phyloP scores from a whole-genome alignment of 352 stramenopile species.

The Aphanomyces astaci region DNA sequence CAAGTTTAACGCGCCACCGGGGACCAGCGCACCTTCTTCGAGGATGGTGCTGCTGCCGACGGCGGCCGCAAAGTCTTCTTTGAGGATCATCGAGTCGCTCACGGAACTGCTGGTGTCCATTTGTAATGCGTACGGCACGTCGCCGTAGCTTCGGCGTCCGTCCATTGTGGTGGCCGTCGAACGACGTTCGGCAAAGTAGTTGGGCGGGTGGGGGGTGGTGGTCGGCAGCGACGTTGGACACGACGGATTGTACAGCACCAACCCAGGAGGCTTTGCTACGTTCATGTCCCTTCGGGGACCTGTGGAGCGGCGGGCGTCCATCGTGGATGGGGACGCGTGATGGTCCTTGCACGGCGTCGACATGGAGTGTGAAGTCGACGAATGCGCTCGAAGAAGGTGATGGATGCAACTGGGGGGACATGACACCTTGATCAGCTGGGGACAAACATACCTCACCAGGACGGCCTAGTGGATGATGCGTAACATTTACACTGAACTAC shows the following conservation, averaged over 20 bases:
- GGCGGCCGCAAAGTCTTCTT: neutral
- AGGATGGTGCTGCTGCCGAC: neutral
- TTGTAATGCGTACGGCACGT: neutral
- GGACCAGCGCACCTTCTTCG: conserved; percentile 36
- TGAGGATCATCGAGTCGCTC: neutral
- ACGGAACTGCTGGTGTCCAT: neutral
- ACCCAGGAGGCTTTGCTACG: neutral
- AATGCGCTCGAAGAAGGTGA: too few species aligned
- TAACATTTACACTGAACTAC: too few species aligned
- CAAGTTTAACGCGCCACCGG: conserved; percentile 33
- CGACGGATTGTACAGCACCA: neutral
- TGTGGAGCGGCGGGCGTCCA: neutral
- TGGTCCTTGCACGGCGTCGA: neutral
- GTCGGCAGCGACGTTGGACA: too few species aligned
- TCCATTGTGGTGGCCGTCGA: neutral
- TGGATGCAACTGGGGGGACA: too few species aligned
- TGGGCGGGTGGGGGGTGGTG: neutral
- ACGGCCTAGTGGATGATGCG: too few species aligned
- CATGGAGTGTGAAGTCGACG: neutral
- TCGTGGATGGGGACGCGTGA: too few species aligned
- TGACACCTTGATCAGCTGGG: too few species aligned
- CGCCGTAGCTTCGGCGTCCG: neutral
- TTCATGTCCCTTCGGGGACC: too few species aligned
- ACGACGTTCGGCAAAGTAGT: neutral
- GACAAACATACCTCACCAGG: too few species aligned